Conservation (phyloP, 1,139 yeast genomes). For the Lodderomyces theae region DNA sequence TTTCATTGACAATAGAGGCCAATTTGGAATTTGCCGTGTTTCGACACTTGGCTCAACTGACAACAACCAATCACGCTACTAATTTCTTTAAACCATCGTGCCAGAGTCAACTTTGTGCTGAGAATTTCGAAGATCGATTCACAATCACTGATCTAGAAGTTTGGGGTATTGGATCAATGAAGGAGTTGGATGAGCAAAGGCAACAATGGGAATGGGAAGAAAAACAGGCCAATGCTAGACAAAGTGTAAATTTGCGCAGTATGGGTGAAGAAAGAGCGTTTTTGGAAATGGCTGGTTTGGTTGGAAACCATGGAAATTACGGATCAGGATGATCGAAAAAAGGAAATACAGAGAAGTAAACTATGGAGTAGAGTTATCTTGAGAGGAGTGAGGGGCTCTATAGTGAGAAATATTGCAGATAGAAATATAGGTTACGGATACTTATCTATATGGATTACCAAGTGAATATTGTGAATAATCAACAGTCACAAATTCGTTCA, state of each 20-base stretch:
- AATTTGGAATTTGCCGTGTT: slow-evolving; percentile 79
- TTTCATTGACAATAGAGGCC: slow-evolving; percentile 74
- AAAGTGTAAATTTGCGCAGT: slow-evolving; percentile 59
- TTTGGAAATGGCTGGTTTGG: slow-evolving; percentile 86
- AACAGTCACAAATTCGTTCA: slow-evolving; percentile 44
- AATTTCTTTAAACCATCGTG: slow-evolving; percentile 29
- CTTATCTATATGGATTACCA: slow-evolving; percentile 9
- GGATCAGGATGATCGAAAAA: slow-evolving; percentile 12
- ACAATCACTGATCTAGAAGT: slow-evolving; percentile 76
- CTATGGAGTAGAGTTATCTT: no score
- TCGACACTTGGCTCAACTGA: slow-evolving; percentile 48
- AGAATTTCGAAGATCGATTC: slow-evolving; percentile 69
- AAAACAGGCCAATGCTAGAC: slow-evolving; percentile 76
- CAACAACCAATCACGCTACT: slow-evolving; percentile 17
- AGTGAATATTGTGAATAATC: slow-evolving; percentile 46
- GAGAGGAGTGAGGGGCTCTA: no score
- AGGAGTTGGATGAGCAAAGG: slow-evolving; percentile 72
- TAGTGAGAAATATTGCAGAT: no score
- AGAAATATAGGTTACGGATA: no score
- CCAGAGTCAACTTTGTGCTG: slow-evolving; percentile 17
- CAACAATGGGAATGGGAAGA: slow-evolving; percentile 91
- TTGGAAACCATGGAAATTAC: slow-evolving; percentile 72
- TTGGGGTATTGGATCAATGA: slow-evolving; percentile 84
- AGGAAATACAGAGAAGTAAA: no score
- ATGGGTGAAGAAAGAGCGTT: slow-evolving; percentile 83